Evolutionary conservation across 345 rosid genomes (phyloP).

Genomic region (Rubroshorea leprosula): DNA sequence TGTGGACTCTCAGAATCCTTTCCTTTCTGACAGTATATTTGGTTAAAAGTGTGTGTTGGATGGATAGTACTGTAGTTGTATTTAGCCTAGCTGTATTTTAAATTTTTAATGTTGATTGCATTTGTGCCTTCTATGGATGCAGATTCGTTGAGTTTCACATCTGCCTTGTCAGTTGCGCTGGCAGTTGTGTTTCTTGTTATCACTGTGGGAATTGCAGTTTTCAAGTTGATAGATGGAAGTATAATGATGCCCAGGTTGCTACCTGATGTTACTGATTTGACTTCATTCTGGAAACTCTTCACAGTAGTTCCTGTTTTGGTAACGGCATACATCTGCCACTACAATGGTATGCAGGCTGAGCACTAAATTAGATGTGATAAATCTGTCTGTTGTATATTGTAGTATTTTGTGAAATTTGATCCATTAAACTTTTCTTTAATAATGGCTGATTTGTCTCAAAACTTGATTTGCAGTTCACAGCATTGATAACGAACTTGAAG

Average conservation of each 20-base stretch:
- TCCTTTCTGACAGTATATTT: background rate
- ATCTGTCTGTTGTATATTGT: background rate
- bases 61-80: background rate
- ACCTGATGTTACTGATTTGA: constrained; percentile 60
- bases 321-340: constrained; percentile 88
- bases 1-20: background rate
- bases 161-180: constrained; percentile 74
- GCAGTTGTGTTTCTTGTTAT: constrained; percentile 80
- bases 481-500: constrained; percentile 85
- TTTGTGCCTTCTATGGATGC: constrained; percentile 24
- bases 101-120: background rate
- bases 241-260: constrained; percentile 72
- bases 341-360: constrained; percentile 47
- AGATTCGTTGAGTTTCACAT: constrained; percentile 87
- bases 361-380: background rate
- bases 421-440: too few relatives aligned
- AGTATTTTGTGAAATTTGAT: too few relatives aligned
- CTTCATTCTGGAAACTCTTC: constrained; percentile 81
- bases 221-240: constrained; percentile 57
- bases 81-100: background rate
- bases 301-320: constrained; percentile 88
- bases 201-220: constrained; percentile 57
- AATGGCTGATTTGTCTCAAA: constrained; percentile 14
- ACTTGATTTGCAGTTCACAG: constrained; percentile 62
- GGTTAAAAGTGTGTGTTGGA: background rate